Evolutionary conservation across 306 rosid genomes (phyloP), one percentile per base, ranked within the genome.

Genomic region (Quercus dentata): DNA sequence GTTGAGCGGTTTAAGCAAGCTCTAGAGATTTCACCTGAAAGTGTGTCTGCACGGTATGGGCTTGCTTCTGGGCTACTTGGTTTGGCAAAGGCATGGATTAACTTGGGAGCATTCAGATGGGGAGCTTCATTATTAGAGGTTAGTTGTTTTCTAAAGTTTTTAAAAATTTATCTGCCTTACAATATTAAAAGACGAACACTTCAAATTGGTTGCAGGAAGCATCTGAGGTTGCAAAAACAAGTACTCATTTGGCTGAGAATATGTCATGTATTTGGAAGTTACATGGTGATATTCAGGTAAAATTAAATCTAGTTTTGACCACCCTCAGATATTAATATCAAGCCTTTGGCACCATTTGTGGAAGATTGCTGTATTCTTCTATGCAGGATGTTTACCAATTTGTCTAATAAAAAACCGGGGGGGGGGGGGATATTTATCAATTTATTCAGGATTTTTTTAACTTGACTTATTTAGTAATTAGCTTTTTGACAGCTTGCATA

Each of bases 201-300:
- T 78, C 75, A 56, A 83, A 79, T 61, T 87, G 85, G 70, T 79
- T 86, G 71, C 88, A 94, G 98, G 97, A 92, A 86, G 99, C 99
- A 73, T 84, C 92, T 67, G 75, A 80, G 83, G 89, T 90, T 81
- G 91, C 92, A 31, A 84, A 79, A 73, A 75, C 68, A 56, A 81
- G 94, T 80, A 85, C 95, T 61, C 64, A n/a, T 81, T 71, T 82
- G 74, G 89, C 91, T 74, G 87, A 79, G 69, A 94, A 94, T 83
- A 68, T 84, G 51, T 91, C 97, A 10, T 91, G 95, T 77, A 76
- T 88, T 56, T 94, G 99, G 99, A 94, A 89, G 84, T 82, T 94
- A 79, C 87, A 79, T 61, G 99, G 94, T 76, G 99, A 94, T 87
- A 87, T 92, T 84, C 91, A 91, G 94, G 98, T 94, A 85, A 52